Conservation (phyloP, 805 yeast species). For the Barnettozyma californica region DNA sequence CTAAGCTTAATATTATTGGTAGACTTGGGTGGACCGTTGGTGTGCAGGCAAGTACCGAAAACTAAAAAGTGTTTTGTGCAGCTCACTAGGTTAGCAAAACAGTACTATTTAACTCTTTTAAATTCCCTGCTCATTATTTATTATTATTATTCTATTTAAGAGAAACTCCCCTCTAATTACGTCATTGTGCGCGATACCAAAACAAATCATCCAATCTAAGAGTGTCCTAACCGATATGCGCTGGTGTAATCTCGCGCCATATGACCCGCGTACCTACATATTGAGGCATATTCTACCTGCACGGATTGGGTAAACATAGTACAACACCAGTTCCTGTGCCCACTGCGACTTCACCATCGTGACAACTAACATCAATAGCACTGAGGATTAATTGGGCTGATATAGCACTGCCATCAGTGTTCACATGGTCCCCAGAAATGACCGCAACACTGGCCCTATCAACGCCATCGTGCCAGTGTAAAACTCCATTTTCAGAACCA, state of each 20-base stretch:
- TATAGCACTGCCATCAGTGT: neutral
- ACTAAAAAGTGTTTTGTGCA: no score
- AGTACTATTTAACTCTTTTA: no score
- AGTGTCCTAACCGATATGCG: neutral
- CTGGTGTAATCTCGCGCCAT: neutral
- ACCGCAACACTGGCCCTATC: neutral
- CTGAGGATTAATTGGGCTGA: neutral
- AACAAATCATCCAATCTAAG: no score
- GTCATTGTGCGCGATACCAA: neutral
- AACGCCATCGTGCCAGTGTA: slow-evolving; percentile 1
- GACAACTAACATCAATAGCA: neutral
- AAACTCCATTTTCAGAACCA: slow-evolving; percentile 9
- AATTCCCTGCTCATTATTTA: no score
- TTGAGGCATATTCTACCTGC: neutral
- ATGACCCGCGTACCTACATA: no score
- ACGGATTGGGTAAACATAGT: neutral
- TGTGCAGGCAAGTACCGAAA: no score
- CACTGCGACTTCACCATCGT: neutral
- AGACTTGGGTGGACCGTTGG: no score
- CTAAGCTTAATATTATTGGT: no score
- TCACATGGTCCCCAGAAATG: neutral
- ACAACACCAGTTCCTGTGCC: neutral
- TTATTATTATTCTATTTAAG: no score
- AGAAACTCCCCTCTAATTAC: no score
- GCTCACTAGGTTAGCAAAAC: no score